These are phyloP conservation scores for Mycena chlorophos DNA, from an alignment of 768 basidiomycete species.

Conservation along the genomic window DNA sequence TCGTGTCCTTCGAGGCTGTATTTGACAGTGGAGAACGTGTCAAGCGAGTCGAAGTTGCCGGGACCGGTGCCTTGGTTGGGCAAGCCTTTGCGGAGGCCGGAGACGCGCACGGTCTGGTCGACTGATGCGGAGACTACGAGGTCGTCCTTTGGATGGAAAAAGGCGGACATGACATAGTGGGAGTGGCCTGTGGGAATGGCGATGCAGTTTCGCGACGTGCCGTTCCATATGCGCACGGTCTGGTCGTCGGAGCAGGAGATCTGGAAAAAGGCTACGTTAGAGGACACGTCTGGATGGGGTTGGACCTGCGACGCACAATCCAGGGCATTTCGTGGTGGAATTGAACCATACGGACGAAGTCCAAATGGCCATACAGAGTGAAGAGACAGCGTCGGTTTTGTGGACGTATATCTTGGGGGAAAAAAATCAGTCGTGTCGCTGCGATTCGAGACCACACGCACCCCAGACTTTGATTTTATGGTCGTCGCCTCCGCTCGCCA, in stretches of 20 bases:
- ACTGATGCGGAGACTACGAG: conserved; percentile 96
- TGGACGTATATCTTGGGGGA: conserved; percentile 78
- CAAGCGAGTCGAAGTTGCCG: conserved; percentile 82
- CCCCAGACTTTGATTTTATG: conserved; percentile 99
- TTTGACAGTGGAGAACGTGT: conserved; percentile 92
- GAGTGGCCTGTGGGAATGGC: conserved; percentile 98
- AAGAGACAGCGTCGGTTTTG: conserved; percentile 89
- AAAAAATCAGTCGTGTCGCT: conserved; percentile 20
- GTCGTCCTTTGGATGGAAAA: conserved; percentile 98
- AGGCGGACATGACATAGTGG: conserved; percentile 99
- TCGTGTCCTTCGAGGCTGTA: conserved; percentile 97
- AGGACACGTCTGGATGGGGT: background rate
- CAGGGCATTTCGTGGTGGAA: conserved; percentile 99
- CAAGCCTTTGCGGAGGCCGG: conserved; percentile 93
- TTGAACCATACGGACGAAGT: conserved; percentile 96
- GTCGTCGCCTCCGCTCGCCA: conserved; percentile 95
- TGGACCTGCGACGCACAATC: conserved; percentile 68
- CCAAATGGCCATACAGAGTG: conserved; percentile 90
- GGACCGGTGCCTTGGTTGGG: conserved; percentile 49
- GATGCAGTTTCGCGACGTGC: conserved; percentile 95
- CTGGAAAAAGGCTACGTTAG: conserved; percentile 40
- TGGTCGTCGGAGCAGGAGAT: conserved; percentile 94
- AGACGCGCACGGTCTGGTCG: conserved; percentile 99
- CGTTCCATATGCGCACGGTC: conserved; percentile 99
- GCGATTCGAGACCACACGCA: conserved; percentile 39